Evolutionary conservation across 2,329 filamentous ascomycete species (phyloP).

Genomic region (Amphichorda felina): DNA sequence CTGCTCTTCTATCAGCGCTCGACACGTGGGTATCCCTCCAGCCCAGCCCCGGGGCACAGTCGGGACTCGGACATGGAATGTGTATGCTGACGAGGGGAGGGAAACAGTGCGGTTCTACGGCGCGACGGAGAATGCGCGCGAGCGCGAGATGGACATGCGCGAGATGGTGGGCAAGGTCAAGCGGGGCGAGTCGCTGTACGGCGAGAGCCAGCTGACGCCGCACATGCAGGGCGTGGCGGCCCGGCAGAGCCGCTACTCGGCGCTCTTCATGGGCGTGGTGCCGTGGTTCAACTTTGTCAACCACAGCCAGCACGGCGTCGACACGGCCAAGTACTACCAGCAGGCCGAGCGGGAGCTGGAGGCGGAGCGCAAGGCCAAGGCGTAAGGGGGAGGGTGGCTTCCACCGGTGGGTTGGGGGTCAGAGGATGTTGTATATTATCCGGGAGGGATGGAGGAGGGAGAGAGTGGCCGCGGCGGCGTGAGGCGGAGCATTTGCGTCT

Average conservation of each 20-base stretch:
- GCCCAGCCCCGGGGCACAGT: neutral
- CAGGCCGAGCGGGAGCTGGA: conserved; percentile 92
- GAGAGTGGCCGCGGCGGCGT: no score
- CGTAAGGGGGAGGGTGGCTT: neutral
- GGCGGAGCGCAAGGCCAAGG: conserved; percentile 39
- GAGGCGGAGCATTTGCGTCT: conserved; percentile 52
- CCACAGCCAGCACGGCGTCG: conserved; percentile 88
- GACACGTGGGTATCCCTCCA: conserved; percentile 47
- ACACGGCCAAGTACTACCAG: conserved; percentile 96
- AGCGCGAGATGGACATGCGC: conserved; percentile 91
- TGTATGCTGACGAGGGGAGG: neutral
- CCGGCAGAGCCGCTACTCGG: conserved; percentile 84
- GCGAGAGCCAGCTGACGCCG: conserved; percentile 62
- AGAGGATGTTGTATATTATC: no score
- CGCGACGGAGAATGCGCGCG: conserved; percentile 81
- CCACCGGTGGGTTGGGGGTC: no score
- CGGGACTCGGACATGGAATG: neutral
- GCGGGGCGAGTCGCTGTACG: conserved; percentile 80
- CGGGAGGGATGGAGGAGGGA: no score
- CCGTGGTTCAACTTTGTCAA: conserved; percentile 99
- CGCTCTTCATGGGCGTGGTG: conserved; percentile 70
- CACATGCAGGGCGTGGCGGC: conserved; percentile 92
- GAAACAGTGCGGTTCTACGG: conserved; percentile 83
- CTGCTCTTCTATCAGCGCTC: conserved; percentile 79
- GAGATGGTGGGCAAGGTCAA: conserved; percentile 98